Percentiles rank a stretch among this genome's conserved stretches.
Evolutionary conservation across 768 basidiomycete species (phyloP).

Genomic region (Trametes sanguinea): DNA sequence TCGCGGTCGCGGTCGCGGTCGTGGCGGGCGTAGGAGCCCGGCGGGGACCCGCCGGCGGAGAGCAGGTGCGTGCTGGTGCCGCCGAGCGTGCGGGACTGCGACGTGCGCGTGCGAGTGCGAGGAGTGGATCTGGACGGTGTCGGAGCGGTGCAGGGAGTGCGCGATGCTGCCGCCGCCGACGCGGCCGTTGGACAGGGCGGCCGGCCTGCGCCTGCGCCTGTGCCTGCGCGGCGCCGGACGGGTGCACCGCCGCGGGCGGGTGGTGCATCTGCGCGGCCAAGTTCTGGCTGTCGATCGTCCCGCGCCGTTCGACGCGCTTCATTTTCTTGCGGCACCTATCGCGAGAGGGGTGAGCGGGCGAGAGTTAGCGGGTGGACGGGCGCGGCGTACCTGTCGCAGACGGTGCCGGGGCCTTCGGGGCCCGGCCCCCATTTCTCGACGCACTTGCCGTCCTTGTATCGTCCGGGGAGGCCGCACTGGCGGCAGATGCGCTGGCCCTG

Average conservation of each 20-base stretch:
- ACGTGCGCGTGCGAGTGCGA: constrained; percentile 17
- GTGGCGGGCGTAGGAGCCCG: constrained; percentile 16
- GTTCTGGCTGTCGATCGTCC: constrained; percentile 52
- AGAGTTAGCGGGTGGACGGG: not conserved
- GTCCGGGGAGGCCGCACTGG: constrained; percentile 70
- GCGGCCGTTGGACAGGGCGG: constrained; percentile 23
- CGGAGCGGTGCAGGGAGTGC: constrained; percentile 25
- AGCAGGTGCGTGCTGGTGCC: constrained; percentile 31
- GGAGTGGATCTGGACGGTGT: constrained; percentile 31
- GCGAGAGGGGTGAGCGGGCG: not conserved
- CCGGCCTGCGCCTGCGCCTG: not conserved
- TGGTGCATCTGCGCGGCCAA: constrained; percentile 25
- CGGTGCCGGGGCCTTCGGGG: constrained; percentile 80
- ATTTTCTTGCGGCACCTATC: constrained; percentile 79
- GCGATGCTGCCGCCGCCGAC: constrained; percentile 13
- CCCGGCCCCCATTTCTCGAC: constrained; percentile 90
- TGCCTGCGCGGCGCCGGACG: constrained; percentile 23
- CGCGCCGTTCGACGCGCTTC: constrained; percentile 79
- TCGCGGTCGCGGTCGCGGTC: constrained; percentile 24
- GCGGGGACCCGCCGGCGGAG: constrained; percentile 8
- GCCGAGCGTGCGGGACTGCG: constrained; percentile 13
- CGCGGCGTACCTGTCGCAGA: constrained; percentile 66
- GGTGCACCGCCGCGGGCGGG: constrained; percentile 29
- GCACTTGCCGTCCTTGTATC: constrained; percentile 84
- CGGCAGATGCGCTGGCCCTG: constrained; percentile 76